phyloP scores from a whole-genome alignment of 2,329 filamentous ascomycete species.

The Sphaerulina musiva region DNA sequence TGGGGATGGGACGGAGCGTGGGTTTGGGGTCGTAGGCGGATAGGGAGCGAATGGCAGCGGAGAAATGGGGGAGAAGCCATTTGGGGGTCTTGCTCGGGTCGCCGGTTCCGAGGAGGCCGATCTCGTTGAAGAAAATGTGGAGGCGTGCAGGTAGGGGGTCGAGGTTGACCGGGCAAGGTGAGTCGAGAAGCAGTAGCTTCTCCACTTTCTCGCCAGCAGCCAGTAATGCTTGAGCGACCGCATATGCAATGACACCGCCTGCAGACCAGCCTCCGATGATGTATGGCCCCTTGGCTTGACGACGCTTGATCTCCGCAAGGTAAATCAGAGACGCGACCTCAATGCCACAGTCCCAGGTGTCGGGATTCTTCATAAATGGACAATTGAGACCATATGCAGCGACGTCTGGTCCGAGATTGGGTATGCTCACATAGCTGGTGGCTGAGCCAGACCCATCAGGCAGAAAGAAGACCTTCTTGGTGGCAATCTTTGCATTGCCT shows the following conservation, averaged over 20 bases:
- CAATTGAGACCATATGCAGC: conserved; percentile 56
- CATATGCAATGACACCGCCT: conserved; percentile 51
- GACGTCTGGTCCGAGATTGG: conserved; percentile 48
- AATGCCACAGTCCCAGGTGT: conserved; percentile 59
- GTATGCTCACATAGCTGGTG: conserved; percentile 60
- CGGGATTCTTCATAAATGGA: conserved; percentile 63
- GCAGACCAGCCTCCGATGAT: conserved; percentile 52
- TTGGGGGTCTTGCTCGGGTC: conserved; percentile 55
- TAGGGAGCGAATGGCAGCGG: conserved; percentile 60
- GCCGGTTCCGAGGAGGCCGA: conserved; percentile 62
- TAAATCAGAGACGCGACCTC: conserved; percentile 60
- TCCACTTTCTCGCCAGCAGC: conserved; percentile 45
- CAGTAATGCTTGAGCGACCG: conserved; percentile 45
- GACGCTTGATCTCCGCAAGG: conserved; percentile 62
- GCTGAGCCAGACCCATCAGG: conserved; percentile 53
- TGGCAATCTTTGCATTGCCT: conserved; percentile 51
- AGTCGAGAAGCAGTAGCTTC: conserved; percentile 48
- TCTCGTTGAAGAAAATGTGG: conserved; percentile 65
- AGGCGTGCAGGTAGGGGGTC: conserved; percentile 50
- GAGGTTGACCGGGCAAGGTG: conserved; percentile 48
- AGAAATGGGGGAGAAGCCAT: conserved; percentile 71
- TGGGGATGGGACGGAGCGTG: conserved; percentile 56
- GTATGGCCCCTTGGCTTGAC: conserved; percentile 59
- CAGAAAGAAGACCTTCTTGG: conserved; percentile 49
- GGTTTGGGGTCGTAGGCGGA: conserved; percentile 62